These are phyloP conservation scores for Lasiosphaeria miniovina DNA, from an alignment of 495 filamentous ascomycete genomes.

Conservation along the genomic window DNA sequence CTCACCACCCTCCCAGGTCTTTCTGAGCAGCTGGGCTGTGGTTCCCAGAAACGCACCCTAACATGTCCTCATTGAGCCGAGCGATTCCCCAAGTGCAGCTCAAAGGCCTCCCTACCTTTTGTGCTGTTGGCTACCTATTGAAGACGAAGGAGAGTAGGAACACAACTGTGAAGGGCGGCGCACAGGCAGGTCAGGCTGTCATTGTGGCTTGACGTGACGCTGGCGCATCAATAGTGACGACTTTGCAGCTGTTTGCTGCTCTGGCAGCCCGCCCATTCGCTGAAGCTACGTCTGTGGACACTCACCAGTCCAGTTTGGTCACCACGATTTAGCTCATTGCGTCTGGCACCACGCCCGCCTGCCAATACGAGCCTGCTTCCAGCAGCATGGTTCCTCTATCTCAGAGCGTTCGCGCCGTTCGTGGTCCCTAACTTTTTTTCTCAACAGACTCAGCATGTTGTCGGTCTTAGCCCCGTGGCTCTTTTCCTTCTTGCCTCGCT, in stretches of 20 bases:
- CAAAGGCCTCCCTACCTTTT: too few relatives aligned
- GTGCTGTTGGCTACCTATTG: neutral
- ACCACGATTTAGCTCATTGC: neutral
- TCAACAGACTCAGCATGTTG: neutral
- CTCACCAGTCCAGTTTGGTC: neutral
- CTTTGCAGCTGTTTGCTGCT: neutral
- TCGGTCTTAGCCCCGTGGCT: too few relatives aligned
- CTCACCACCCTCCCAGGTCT: too few relatives aligned
- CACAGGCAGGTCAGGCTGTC: neutral
- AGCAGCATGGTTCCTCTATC: neutral
- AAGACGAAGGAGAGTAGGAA: neutral
- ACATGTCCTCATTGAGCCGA: too few relatives aligned
- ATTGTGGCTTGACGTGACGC: slow-evolving; percentile 1
- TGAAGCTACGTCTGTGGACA: neutral
- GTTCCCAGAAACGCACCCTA: too few relatives aligned
- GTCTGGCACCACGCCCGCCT: neutral
- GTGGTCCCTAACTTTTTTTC: neutral
- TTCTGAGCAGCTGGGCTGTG: too few relatives aligned
- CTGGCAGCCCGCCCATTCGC: slow-evolving; percentile 5
- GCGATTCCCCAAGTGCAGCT: too few relatives aligned
- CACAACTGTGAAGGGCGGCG: neutral
- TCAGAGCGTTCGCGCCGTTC: neutral
- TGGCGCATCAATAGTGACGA: slow-evolving; percentile 5
- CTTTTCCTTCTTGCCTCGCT: slow-evolving; percentile 1
- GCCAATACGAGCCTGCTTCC: neutral